Percentiles rank a stretch among this genome's conserved stretches.
Evolutionary conservation across 2,329 filamentous ascomycete species (phyloP).

Genomic region (Trichothecium roseum): DNA sequence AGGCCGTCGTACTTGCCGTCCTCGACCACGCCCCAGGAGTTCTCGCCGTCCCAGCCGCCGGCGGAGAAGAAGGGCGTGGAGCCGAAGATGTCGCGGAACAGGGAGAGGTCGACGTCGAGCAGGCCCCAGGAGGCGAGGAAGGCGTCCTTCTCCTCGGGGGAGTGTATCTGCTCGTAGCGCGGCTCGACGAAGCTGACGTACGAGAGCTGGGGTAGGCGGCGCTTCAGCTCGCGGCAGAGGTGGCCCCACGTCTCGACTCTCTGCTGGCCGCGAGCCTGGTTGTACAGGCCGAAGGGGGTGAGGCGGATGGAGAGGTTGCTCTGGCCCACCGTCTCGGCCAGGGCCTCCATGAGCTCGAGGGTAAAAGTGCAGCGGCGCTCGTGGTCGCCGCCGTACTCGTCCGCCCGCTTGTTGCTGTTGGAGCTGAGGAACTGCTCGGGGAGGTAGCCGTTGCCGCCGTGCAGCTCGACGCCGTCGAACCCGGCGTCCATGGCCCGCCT

Average conservation of each 20-base stretch:
- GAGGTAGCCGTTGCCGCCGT: constrained; percentile 28
- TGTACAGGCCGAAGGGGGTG: constrained; percentile 39
- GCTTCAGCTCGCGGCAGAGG: constrained; percentile 37
- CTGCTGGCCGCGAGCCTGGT: constrained; percentile 37
- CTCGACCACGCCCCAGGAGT: constrained; percentile 32
- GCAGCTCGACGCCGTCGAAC: constrained; percentile 33
- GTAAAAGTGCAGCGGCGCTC: constrained; percentile 36
- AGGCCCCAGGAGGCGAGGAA: constrained; percentile 38
- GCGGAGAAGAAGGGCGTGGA: constrained; percentile 44
- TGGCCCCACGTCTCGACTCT: constrained; percentile 41
- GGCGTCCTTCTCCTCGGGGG: constrained; percentile 33
- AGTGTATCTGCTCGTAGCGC: constrained; percentile 42
- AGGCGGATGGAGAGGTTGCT: constrained; percentile 34
- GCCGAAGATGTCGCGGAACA: constrained; percentile 40
- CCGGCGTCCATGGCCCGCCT: constrained; percentile 41
- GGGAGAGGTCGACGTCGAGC: constrained; percentile 28
- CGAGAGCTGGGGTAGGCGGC: constrained; percentile 28
- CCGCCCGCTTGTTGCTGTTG: constrained; percentile 23
- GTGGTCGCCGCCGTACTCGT: constrained; percentile 21
- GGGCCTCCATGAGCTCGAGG: constrained; percentile 38
- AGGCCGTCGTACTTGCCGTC: constrained; percentile 36
- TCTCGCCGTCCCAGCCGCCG: constrained; percentile 41
- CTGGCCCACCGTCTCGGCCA: constrained; percentile 31
- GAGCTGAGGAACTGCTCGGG: constrained; percentile 27
- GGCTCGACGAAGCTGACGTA: constrained; percentile 48